These are phyloP conservation scores for Meripilus lineatus DNA, from an alignment of 1,284 basidiomycete genomes.

Conservation along the genomic window DNA sequence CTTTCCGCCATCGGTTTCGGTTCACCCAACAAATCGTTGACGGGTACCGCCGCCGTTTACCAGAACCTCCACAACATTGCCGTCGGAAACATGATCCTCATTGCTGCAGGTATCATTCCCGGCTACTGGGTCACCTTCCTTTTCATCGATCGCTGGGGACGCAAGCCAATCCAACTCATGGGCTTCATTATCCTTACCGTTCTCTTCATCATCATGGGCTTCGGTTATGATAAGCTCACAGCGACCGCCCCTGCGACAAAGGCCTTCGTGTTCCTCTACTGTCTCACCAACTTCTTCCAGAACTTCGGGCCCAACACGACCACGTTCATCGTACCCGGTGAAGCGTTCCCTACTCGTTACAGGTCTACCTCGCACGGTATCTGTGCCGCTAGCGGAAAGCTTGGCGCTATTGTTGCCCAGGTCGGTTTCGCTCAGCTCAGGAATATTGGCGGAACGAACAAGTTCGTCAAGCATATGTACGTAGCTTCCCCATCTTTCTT, in stretches of 20 bases:
- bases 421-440: slow-evolving; percentile 71
- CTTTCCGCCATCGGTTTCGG: slow-evolving; percentile 56
- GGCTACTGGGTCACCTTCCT: slow-evolving; percentile 73
- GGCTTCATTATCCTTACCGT: slow-evolving; percentile 69
- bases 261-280: slow-evolving; percentile 77
- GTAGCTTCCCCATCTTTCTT: slow-evolving; percentile 18
- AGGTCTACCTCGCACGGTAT: slow-evolving; percentile 84
- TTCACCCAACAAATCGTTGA: slow-evolving; percentile 27
- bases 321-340: slow-evolving; percentile 80
- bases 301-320: slow-evolving; percentile 82
- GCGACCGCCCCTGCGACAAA: slow-evolving; percentile 46
- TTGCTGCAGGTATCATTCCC: slow-evolving; percentile 67
- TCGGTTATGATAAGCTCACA: slow-evolving; percentile 66
- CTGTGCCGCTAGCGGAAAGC: slow-evolving; percentile 77
- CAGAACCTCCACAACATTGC: slow-evolving; percentile 49
- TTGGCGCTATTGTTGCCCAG: slow-evolving; percentile 81
- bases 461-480: slow-evolving; percentile 61
- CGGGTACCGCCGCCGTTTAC: slow-evolving; percentile 38
- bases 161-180: slow-evolving; percentile 75
- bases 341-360: slow-evolving; percentile 85
- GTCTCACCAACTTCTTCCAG: slow-evolving; percentile 71
- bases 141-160: slow-evolving; percentile 68
- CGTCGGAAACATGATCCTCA: slow-evolving; percentile 65
- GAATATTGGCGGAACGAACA: slow-evolving; percentile 59
- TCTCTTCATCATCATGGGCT: slow-evolving; percentile 63